Evolutionary conservation across 345 rosid genomes (phyloP).

Genomic region (Hirschfeldia incana): DNA sequence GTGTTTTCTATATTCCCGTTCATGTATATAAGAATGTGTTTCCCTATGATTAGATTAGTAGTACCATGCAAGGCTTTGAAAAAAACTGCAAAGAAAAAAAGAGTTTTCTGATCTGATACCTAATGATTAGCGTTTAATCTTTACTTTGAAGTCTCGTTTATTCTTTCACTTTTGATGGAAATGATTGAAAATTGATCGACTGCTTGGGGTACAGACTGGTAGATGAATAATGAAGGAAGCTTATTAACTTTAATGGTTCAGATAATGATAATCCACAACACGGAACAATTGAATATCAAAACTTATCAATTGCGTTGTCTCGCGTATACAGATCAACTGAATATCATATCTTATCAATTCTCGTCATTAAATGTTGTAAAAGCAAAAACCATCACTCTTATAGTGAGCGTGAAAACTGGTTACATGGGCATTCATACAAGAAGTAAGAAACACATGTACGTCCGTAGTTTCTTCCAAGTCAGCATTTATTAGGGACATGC

Average conservation of each 20-base stretch:
- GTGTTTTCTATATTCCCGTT: neutral
- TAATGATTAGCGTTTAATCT: no score
- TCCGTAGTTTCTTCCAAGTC: neutral
- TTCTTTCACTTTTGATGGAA: neutral
- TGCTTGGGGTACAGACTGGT: neutral
- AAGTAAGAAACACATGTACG: neutral
- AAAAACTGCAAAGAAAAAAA: neutral
- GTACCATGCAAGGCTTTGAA: neutral
- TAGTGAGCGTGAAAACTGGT: neutral
- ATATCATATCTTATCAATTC: no score
- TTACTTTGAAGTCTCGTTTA: neutral
- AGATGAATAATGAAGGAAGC: neutral
- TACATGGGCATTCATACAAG: neutral
- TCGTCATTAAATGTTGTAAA: no score
- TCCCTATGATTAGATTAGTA: neutral
- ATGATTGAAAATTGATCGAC: neutral
- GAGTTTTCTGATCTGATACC: neutral
- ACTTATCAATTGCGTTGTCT: neutral
- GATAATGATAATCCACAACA: neutral
- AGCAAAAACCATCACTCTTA: no score
- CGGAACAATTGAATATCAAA: neutral
- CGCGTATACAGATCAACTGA: neutral
- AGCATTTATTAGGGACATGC: neutral
- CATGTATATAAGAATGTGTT: constrained; percentile 26
- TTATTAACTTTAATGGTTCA: neutral